These are phyloP conservation scores for Cryptococcus amylolentus DNA, from an alignment of 1,284 basidiomycete genomes.

Conservation along the genomic window DNA sequence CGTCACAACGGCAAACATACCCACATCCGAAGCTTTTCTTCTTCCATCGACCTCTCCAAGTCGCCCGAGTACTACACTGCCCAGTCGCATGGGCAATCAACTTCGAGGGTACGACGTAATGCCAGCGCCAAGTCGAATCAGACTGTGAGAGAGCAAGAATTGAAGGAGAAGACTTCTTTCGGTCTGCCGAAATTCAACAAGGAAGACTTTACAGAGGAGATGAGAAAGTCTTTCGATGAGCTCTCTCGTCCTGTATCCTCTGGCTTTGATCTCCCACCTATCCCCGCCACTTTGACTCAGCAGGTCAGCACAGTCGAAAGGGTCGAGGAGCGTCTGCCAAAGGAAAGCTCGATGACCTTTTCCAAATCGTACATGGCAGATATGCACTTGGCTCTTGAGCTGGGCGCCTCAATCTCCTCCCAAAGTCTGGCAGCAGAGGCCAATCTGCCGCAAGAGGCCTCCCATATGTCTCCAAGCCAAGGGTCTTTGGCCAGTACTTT, in stretches of 20 bases:
- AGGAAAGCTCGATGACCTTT: constrained; percentile 1
- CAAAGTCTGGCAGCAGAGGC: not conserved
- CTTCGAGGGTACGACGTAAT: not conserved
- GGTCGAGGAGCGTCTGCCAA: not conserved
- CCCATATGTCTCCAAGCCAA: not conserved
- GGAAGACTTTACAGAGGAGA: constrained; percentile 21
- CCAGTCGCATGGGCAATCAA: not conserved
- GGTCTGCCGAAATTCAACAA: constrained; percentile 19
- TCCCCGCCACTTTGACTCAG: constrained; percentile 12
- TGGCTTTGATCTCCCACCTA: constrained; percentile 27
- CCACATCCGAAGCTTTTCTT: constrained; percentile 16
- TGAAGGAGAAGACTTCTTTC: constrained; percentile 24
- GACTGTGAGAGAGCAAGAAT: constrained; percentile 1
- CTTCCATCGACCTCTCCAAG: constrained; percentile 22
- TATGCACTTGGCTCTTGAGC: constrained; percentile 10
- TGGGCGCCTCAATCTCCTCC: not conserved
- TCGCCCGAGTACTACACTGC: constrained; percentile 18
- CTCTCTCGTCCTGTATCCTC: constrained; percentile 2
- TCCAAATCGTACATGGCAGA: constrained; percentile 12
- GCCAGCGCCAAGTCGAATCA: not conserved
- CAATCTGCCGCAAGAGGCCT: not conserved
- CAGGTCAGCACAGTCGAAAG: not conserved
- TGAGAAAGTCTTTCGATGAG: constrained; percentile 25
- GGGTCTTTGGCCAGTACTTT: not conserved
- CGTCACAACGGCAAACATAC: not conserved